Conservation (phyloP, 225 moss, liverwort and hornwort species). For the Bryoerythrophyllum caledonicum region DNA sequence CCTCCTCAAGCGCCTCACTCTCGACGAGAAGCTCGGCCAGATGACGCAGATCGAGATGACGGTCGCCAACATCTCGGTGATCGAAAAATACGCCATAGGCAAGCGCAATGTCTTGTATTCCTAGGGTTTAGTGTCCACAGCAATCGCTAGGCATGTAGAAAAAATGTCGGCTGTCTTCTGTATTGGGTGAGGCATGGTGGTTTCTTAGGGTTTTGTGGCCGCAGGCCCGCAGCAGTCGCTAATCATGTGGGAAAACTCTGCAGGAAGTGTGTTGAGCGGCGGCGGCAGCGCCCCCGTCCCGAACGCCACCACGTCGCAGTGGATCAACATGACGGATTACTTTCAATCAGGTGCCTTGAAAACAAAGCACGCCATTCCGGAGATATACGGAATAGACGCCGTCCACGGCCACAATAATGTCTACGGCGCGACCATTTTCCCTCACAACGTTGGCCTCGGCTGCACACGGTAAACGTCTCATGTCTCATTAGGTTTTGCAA, state of each 20-base stretch:
- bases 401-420: slow-evolving; percentile 94
- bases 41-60: slow-evolving; percentile 89
- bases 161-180: too few relatives aligned
- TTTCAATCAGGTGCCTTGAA: slow-evolving; percentile 65
- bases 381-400: slow-evolving; percentile 88
- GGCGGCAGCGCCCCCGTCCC: slow-evolving; percentile 69
- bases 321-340: slow-evolving; percentile 67
- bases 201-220: background rate
- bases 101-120: background rate
- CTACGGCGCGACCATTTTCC: slow-evolving; percentile 76
- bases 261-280: slow-evolving; percentile 86
- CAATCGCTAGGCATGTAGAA: too few relatives aligned
- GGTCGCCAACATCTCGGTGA: slow-evolving; percentile 45
- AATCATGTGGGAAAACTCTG: background rate
- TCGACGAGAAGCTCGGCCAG: slow-evolving; percentile 88
- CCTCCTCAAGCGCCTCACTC: slow-evolving; percentile 65
- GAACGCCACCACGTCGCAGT: slow-evolving; percentile 35
- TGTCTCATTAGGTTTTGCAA: too few relatives aligned
- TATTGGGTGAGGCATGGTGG: background rate
- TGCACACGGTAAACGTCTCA: slow-evolving; percentile 36
- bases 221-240: background rate
- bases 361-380: slow-evolving; percentile 68
- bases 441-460: slow-evolving; percentile 87
- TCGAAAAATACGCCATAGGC: slow-evolving; percentile 59
- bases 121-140: too few relatives aligned